A percentile compares a stretch with the other conserved stretches of the same genome.
Conservation (phyloP, 164 flowering plant genomes). For the Tetracentron sinense region DNA sequence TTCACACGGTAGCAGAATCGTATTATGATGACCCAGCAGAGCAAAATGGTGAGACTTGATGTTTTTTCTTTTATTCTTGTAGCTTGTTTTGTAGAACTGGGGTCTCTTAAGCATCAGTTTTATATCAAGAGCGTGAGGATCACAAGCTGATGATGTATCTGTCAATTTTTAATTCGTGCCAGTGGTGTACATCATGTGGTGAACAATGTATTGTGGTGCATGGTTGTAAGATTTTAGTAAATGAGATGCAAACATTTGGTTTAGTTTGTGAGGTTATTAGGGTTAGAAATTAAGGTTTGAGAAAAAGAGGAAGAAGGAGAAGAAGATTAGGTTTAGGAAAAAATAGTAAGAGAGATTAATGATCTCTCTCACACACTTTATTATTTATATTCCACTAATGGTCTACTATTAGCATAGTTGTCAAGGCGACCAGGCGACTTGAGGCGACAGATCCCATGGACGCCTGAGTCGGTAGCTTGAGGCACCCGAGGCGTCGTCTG, state of each 20-base stretch:
- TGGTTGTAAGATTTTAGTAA: not conserved
- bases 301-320: too few relatives aligned
- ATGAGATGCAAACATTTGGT: not conserved
- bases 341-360: too few relatives aligned
- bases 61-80: not conserved
- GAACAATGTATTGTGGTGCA: not conserved
- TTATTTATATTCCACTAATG: too few relatives aligned
- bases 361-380: too few relatives aligned
- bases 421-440: too few relatives aligned
- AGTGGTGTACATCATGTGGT: not conserved
- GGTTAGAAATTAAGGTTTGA: too few relatives aligned
- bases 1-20: conserved; percentile 73
- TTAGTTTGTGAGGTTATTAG: too few relatives aligned
- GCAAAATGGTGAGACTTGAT: conserved; percentile 58
- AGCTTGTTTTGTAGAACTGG: not conserved
- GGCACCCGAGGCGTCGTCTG: too few relatives aligned
- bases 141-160: not conserved
- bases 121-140: not conserved
- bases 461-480: too few relatives aligned
- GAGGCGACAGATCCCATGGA: too few relatives aligned
- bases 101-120: not conserved
- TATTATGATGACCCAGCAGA: conserved; percentile 61
- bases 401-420: too few relatives aligned
- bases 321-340: too few relatives aligned
- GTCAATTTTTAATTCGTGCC: not conserved